Base-by-base conservation (phyloP, 1,284 basidiomycete species). In the Thecaphora thlaspeos region DNA sequence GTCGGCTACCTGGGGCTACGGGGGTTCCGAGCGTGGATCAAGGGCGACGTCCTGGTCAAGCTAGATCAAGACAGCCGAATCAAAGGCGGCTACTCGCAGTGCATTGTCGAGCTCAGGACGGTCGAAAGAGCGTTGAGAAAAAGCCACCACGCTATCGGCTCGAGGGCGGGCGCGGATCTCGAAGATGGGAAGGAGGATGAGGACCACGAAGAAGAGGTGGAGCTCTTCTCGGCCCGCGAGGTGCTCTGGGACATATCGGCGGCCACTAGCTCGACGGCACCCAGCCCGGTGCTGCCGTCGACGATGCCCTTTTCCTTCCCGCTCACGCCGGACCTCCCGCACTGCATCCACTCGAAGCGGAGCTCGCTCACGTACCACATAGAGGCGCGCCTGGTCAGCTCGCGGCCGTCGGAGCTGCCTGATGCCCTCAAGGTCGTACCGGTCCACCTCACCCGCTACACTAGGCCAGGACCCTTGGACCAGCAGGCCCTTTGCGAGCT, bases 11-110 rank as follows among this genome's bases (percentile, higher is more conserved):
- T 76, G 4, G 75, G 75, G 4, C 43, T 76, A 15, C 53, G 63
- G 5, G 73, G 66, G 18, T 66, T 68, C 28, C 41, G 62, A 21
- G 61, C 73, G 1, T 71, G 68, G 65, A 45, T 76, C 50, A 66
- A 70, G 42, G 75, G 75, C 30, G 75, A 77, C 34, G 74, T 77
- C 1, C 57, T 76, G 3, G 58, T 73, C 52, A 77, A 77, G 44
- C 58, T 73, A 19, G 70, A 73, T 19, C 26, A 51, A 0, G 39
- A 46, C 12, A 66, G 55, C 24, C 60, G 58, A 23, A 32, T 17
- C 11, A 55, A 40, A 24, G 63, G 63, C 14, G 41, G 50, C 10
- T 66, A 58, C 30, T 51, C 50, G 4, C 51, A 50, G n/a, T 66
- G 59, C 34, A n/a, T 42, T 2, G 50, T 59, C 17, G 47, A 46